Evolutionary conservation across 345 rosid genomes (phyloP).

Genomic region (Geranium rotundifolium): DNA sequence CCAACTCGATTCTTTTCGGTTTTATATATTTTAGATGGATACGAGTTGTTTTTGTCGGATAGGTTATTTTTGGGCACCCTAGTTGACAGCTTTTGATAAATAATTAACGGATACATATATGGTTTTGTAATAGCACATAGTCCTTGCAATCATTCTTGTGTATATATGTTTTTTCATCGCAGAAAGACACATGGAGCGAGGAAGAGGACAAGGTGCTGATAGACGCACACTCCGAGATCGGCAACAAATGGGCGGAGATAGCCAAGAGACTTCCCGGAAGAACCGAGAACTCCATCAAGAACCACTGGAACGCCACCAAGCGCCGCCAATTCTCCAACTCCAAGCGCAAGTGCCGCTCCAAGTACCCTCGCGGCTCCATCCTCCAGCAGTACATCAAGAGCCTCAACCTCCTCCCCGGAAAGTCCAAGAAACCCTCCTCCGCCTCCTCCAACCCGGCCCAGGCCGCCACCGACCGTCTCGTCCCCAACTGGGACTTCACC

Average conservation of each 20-base stretch:
- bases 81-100: too few relatives aligned
- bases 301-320: constrained; percentile 98
- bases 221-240: constrained; percentile 63
- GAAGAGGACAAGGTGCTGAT: constrained; percentile 83
- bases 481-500: constrained; percentile 34
- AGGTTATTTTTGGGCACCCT: too few relatives aligned
- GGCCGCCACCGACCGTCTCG: constrained; percentile 27
- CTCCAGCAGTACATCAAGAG: constrained; percentile 89
- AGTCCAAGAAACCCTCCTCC: constrained; percentile 15
- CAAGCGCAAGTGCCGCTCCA: constrained; percentile 70
- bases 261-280: constrained; percentile 88
- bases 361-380: constrained; percentile 58
- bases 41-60: too few relatives aligned
- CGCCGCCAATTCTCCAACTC: constrained; percentile 54
- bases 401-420: constrained; percentile 39
- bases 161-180: constrained; percentile 4
- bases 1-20: too few relatives aligned
- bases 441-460: constrained; percentile 4
- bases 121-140: too few relatives aligned
- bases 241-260: constrained; percentile 98
- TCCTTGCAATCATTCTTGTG: too few relatives aligned
- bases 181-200: constrained; percentile 90
- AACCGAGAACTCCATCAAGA: constrained; percentile 94
- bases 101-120: too few relatives aligned
- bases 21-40: too few relatives aligned